Evolutionary conservation across 2,329 filamentous ascomycete genomes (phyloP).

Genomic region (Bipolaris victoriae): DNA sequence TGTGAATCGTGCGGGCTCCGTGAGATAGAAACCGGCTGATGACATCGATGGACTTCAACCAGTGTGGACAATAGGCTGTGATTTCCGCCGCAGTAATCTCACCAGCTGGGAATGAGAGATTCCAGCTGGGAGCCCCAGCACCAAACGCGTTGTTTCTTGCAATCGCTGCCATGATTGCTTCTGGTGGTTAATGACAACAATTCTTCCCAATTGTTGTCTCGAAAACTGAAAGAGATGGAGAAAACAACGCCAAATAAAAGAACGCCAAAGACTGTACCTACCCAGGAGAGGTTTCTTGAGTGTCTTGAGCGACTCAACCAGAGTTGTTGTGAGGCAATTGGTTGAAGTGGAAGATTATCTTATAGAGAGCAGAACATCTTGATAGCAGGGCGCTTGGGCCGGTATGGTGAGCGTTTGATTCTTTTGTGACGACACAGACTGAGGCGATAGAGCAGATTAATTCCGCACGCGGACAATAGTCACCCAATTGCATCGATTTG

Average conservation of each 20-base stretch:
- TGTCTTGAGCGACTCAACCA: not conserved
- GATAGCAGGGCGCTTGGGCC: no score
- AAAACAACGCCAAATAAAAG: not conserved
- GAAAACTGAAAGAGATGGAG: not conserved
- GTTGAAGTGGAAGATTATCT: not conserved
- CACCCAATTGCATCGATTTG: no score
- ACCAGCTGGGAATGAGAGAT: constrained; percentile 30
- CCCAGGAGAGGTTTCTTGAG: not conserved
- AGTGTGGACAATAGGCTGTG: constrained; percentile 33
- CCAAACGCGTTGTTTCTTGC: constrained; percentile 34
- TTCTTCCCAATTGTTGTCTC: not conserved
- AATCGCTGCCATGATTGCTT: constrained; percentile 13
- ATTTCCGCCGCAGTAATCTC: constrained; percentile 38
- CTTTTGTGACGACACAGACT: no score
- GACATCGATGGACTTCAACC: constrained; percentile 34
- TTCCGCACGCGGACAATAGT: no score
- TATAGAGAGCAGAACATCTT: no score
- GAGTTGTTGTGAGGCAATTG: not conserved
- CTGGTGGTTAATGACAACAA: not conserved
- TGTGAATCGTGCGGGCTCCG: constrained; percentile 19
- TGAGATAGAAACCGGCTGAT: constrained; percentile 32
- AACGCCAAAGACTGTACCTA: not conserved
- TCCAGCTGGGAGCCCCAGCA: constrained; percentile 24
- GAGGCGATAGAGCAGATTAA: no score
- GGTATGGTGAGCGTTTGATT: no score